Evolutionary conservation across 2,329 filamentous ascomycete species (phyloP).

Genomic region (Xylariaceae sp.): DNA sequence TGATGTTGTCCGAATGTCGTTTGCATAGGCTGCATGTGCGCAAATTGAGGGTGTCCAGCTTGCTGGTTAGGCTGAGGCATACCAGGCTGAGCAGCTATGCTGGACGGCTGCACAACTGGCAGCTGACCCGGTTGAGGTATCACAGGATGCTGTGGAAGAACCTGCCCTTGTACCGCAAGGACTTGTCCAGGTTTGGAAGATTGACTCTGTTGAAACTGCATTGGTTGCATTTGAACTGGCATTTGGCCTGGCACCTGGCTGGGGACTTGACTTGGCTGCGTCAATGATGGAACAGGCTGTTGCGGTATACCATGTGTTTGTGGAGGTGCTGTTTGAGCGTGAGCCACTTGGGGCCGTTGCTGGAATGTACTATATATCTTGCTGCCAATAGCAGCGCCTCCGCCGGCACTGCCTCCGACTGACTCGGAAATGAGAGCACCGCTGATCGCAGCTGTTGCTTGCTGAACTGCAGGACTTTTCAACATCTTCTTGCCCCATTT

Average conservation of each 20-base stretch:
- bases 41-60: background rate
- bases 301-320: conserved; percentile 8
- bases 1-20: background rate
- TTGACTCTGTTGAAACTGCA: conserved; percentile 2
- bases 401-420: conserved; percentile 9
- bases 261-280: conserved; percentile 8
- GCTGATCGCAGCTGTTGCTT: conserved; percentile 21
- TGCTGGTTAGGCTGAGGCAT: background rate
- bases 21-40: background rate
- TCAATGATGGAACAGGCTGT: background rate
- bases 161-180: background rate
- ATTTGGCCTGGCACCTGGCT: conserved; percentile 1
- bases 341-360: conserved; percentile 10
- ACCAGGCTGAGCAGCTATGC: background rate
- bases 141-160: background rate
- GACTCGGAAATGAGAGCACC: conserved; percentile 22
- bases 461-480: conserved; percentile 24
- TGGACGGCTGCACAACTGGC: background rate
- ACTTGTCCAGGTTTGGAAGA: background rate
- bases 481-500: conserved; percentile 30
- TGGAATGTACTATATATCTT: conserved; percentile 4
- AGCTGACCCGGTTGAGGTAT: background rate
- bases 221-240: background rate
- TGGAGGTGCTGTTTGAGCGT: conserved; percentile 15
- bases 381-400: conserved; percentile 13